Evolutionary conservation across 1,284 basidiomycete genomes (phyloP).

Genomic region (Papiliotrema nemorosa): DNA sequence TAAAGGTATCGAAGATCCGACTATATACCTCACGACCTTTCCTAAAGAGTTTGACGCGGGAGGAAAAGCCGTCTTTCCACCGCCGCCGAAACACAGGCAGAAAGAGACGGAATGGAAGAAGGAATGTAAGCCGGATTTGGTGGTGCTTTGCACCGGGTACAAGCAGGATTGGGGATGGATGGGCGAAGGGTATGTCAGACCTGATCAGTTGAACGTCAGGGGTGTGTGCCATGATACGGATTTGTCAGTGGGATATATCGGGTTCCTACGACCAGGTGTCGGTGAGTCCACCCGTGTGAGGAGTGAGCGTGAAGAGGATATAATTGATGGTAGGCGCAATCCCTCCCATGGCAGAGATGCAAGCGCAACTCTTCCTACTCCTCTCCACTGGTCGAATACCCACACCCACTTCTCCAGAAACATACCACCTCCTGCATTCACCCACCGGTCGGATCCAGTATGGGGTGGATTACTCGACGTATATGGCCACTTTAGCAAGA

Average conservation of each 20-base stretch:
- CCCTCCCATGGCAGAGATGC: slow-evolving; percentile 65
- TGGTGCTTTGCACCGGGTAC: slow-evolving; percentile 56
- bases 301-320: background rate
- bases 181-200: slow-evolving; percentile 55
- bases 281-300: slow-evolving; percentile 42
- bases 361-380: slow-evolving; percentile 61
- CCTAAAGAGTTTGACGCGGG: slow-evolving; percentile 54
- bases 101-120: slow-evolving; percentile 38
- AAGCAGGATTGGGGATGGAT: slow-evolving; percentile 53
- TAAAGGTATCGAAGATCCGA: slow-evolving; percentile 54
- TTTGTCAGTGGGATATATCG: slow-evolving; percentile 59
- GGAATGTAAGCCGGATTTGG: slow-evolving; percentile 36
- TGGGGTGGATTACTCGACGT: slow-evolving; percentile 54
- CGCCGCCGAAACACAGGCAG: slow-evolving; percentile 33
- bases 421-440: slow-evolving; percentile 60
- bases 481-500: slow-evolving; percentile 60
- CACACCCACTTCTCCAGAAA: slow-evolving; percentile 53
- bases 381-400: slow-evolving; percentile 53
- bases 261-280: slow-evolving; percentile 63
- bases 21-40: slow-evolving; percentile 61
- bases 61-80: slow-evolving; percentile 56
- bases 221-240: slow-evolving; percentile 57
- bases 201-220: slow-evolving; percentile 56
- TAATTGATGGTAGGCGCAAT: slow-evolving; percentile 55
- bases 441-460: slow-evolving; percentile 60